phyloP scores from a whole-genome alignment of 352 stramenopile species.

The Albugo laibachii region DNA sequence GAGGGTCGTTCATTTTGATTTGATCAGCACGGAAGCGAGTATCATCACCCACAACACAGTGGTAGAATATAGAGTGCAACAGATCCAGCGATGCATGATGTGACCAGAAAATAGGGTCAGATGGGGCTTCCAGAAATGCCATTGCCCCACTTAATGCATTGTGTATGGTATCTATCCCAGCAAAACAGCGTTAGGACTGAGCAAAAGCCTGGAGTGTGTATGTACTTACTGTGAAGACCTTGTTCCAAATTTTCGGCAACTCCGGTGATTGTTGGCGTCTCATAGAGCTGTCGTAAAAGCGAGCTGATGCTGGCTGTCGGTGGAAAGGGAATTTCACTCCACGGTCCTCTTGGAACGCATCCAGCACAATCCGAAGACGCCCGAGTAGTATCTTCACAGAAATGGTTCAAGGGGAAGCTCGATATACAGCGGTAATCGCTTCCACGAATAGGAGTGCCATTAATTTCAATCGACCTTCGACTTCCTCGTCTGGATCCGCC shows the following conservation, averaged over 20 bases:
- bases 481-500: conserved; percentile 26
- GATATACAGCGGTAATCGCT: conserved; percentile 19
- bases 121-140: conserved; percentile 43
- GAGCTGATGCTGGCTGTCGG: conserved; percentile 51
- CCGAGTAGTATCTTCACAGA: conserved; percentile 46
- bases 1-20: conserved; percentile 39
- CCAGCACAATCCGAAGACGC: conserved; percentile 15
- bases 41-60: conserved; percentile 48
- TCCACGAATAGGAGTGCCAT: conserved; percentile 36
- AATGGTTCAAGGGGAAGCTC: conserved; percentile 31
- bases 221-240: conserved; percentile 48
- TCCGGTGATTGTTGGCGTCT: conserved; percentile 31
- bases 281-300: conserved; percentile 52
- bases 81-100: conserved; percentile 69
- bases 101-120: conserved; percentile 76
- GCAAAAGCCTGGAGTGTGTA: neutral
- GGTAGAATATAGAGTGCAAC: conserved; percentile 70
- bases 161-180: conserved; percentile 50
- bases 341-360: conserved; percentile 56
- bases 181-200: neutral
- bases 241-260: conserved; percentile 51
- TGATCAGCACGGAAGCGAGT: conserved; percentile 6
- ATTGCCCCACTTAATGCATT: conserved; percentile 46
- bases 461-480: conserved; percentile 27
- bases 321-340: conserved; percentile 27